Base-by-base conservation (phyloP, 2,329 filamentous ascomycete genomes). In the Calonectria multiphialidica region DNA sequence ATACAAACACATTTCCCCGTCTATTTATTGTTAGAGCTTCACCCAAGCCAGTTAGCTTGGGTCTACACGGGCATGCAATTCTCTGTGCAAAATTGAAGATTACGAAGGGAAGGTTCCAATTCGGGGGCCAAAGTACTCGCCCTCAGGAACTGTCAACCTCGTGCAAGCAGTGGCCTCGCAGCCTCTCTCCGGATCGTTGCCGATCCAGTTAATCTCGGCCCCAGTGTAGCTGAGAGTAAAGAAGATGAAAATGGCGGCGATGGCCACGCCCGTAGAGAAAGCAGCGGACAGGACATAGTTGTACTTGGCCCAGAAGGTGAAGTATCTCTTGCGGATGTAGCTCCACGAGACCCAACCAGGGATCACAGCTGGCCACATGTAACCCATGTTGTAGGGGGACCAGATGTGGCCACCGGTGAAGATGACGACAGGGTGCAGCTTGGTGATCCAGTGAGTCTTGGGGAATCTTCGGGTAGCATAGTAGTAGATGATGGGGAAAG, bases 241-340 rank as follows among this genome's bases (percentile, higher is more conserved):
- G 80, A 89, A 87, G 63, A 89, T 87, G 59, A 89, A 72, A n/a
- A 89, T 80, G 5, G 81, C 87, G 0, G 86, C 79, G 35, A 89
- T 81, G 6, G 87, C 87, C 21, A 89, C 84, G 1, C 83, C 87
- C 0, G 84, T 82, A 3, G 82, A 84, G 71, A 87, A 85, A 1
- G 87, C 82, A 1, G 87, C 86, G 1, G 87, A 87, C 2, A 88
- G 80, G 6, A 88, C 86, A 66, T 87, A 88, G 74, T 88, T 84
- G 77, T 84, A 84, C 80, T 88, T 88, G 68, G 86, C 83, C 87
- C 88, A 90, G 74, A 88, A 86, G 0, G 77, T 82, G 18, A 87
- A 81, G 75, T 85, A 87, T 12, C 86, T 82, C 47, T 79, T 78
- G 63, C 85, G 85, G 59, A 88, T 76, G 64, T 84, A 87, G 9